Evolutionary conservation across 2,329 filamentous ascomycete species (phyloP).

Genomic region (Aureobasidium sp.): DNA sequence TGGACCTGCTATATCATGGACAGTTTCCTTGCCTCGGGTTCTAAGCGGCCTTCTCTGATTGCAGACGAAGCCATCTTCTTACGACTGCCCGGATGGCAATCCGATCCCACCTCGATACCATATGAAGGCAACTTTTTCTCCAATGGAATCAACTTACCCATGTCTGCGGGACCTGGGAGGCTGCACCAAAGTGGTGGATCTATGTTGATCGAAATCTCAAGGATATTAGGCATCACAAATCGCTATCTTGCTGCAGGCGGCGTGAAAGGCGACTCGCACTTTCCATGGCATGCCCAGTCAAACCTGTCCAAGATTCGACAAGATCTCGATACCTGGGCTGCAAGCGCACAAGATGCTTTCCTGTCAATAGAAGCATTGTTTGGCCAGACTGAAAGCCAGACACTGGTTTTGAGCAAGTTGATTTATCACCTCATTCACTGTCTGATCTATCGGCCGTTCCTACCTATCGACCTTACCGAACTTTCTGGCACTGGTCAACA

Average conservation of each 20-base stretch:
- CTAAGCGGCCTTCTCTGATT: slow-evolving; percentile 73
- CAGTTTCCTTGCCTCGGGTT: slow-evolving; percentile 73
- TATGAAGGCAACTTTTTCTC: slow-evolving; percentile 77
- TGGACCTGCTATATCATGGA: slow-evolving; percentile 87
- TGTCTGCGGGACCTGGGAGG: slow-evolving; percentile 46
- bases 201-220: slow-evolving; percentile 77
- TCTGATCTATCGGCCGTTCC: slow-evolving; percentile 77
- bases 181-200: slow-evolving; percentile 68
- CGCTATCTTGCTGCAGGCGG: slow-evolving; percentile 77
- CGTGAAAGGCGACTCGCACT: slow-evolving; percentile 83
- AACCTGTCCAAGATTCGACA: slow-evolving; percentile 80
- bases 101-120: slow-evolving; percentile 53
- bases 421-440: slow-evolving; percentile 84
- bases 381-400: slow-evolving; percentile 69
- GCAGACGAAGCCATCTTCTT: slow-evolving; percentile 69
- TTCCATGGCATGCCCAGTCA: slow-evolving; percentile 82
- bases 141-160: slow-evolving; percentile 62
- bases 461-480: slow-evolving; percentile 77
- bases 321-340: slow-evolving; percentile 78
- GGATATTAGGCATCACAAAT: slow-evolving; percentile 76
- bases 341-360: slow-evolving; percentile 72
- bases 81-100: slow-evolving; percentile 67
- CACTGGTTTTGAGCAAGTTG: slow-evolving; percentile 74
- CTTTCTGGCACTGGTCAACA: slow-evolving; percentile 74
- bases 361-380: slow-evolving; percentile 69